These are phyloP conservation scores for Talaromyces nanjingensis DNA, from an alignment of 495 filamentous ascomycete genomes.

Conservation along the genomic window DNA sequence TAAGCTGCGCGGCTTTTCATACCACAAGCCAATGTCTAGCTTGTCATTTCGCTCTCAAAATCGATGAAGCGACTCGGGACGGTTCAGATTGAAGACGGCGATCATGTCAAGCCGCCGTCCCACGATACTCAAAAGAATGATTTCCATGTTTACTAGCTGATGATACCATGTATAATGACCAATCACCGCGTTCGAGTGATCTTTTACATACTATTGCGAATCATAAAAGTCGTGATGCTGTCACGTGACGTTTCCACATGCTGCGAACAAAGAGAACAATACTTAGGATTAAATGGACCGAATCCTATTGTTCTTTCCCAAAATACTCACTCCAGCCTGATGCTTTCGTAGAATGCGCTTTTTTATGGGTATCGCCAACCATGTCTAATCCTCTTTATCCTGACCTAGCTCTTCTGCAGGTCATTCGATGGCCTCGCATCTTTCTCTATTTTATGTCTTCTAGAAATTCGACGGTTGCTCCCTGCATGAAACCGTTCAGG, in stretches of 20 bases:
- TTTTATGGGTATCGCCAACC: background rate
- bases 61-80: background rate
- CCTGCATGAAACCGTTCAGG: background rate
- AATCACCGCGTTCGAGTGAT: background rate
- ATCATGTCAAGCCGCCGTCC: background rate
- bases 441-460: background rate
- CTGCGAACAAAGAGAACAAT: slow-evolving; percentile 7
- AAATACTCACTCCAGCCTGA: background rate
- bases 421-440: background rate
- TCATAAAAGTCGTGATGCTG: background rate
- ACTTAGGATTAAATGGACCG: background rate
- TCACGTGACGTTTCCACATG: slow-evolving; percentile 6
- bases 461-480: background rate
- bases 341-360: background rate
- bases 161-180: background rate
- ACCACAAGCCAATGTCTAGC: background rate
- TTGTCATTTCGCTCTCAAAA: background rate
- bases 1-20: slow-evolving; percentile 20
- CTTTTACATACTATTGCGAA: background rate
- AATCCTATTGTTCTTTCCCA: slow-evolving; percentile 5
- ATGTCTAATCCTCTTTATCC: background rate
- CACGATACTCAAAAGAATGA: background rate
- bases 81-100: background rate
- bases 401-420: background rate
- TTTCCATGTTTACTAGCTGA: background rate